These are phyloP conservation scores for Hyaloscypha variabilis DNA, from an alignment of 495 filamentous ascomycete species.

Conservation along the genomic window DNA sequence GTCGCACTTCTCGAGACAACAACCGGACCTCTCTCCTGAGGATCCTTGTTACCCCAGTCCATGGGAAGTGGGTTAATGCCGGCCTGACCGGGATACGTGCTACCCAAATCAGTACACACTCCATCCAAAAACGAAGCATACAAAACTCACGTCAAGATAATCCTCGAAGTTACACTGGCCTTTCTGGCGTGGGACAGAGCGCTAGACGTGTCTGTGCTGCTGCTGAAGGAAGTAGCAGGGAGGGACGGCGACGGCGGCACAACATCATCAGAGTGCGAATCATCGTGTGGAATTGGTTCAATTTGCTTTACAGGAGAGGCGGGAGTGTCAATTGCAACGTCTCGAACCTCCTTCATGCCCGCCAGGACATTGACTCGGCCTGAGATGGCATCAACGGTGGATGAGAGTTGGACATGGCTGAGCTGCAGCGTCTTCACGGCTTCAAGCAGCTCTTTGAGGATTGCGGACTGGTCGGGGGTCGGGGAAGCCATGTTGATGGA, in stretches of 20 bases:
- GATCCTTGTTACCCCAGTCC: slow-evolving; percentile 83
- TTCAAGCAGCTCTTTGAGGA: slow-evolving; percentile 37
- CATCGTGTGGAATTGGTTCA: slow-evolving; percentile 15
- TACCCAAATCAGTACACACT: slow-evolving; percentile 41
- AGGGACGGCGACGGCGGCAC: slow-evolving; percentile 31
- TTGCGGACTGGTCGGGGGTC: slow-evolving; percentile 26
- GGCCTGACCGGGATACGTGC: slow-evolving; percentile 91
- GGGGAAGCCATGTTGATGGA: slow-evolving; percentile 25
- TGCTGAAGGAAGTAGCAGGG: slow-evolving; percentile 28
- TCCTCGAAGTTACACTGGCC: slow-evolving; percentile 52
- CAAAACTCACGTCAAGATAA: slow-evolving; percentile 58
- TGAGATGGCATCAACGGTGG: slow-evolving; percentile 66
- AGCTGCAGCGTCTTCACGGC: slow-evolving; percentile 32
- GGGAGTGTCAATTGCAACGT: slow-evolving; percentile 36
- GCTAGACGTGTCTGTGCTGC: slow-evolving; percentile 22
- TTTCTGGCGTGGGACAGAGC: slow-evolving; percentile 23
- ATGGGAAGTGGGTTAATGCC: slow-evolving; percentile 89
- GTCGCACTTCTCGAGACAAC: slow-evolving; percentile 77
- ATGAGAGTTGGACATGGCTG: slow-evolving; percentile 57
- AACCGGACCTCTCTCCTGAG: slow-evolving; percentile 79
- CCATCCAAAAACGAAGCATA: neutral
- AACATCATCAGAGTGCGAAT: slow-evolving; percentile 18
- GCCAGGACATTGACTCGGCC: slow-evolving; percentile 65
- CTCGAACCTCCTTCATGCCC: slow-evolving; percentile 54
- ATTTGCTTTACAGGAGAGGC: neutral